Evolutionary conservation across 129 eudicot species (phyloP).

Genomic region (Tagetes erecta): DNA sequence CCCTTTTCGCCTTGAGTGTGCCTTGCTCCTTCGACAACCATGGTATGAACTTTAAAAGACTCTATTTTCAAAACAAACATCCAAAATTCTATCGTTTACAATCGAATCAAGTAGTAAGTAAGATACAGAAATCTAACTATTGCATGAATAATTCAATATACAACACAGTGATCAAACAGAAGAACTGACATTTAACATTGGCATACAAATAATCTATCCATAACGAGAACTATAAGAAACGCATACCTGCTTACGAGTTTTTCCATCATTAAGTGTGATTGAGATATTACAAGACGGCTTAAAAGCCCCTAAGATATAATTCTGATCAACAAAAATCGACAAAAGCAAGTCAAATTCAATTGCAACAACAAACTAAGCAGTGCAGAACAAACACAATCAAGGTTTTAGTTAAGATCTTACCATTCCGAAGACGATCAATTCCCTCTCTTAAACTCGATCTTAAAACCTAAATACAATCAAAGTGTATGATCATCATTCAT

Average conservation of each 20-base stretch:
- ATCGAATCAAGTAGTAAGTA: not conserved
- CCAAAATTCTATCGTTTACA: conserved; percentile 11
- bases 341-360: conserved; percentile 28
- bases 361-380: not conserved
- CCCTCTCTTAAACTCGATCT: conserved; percentile 15
- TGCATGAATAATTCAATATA: not conserved
- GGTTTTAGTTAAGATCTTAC: conserved; percentile 24
- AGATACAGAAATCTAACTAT: not conserved
- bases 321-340: conserved; percentile 46
- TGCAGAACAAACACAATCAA: not conserved
- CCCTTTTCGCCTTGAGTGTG: too few relatives aligned
- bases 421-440: conserved; percentile 36
- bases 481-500: not conserved
- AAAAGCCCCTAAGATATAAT: conserved; percentile 88
- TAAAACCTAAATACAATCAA: conserved; percentile 20
- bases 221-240: conserved; percentile 4
- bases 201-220: conserved; percentile 17
- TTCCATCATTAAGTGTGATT: conserved; percentile 76
- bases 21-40: too few relatives aligned
- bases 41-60: not conserved
- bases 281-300: conserved; percentile 87
- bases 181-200: conserved; percentile 4
- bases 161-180: not conserved
- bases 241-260: conserved; percentile 85
- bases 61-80: not conserved